Base-by-base conservation (phyloP, 352 stramenopile species). In the Phytophthora lateralis region DNA sequence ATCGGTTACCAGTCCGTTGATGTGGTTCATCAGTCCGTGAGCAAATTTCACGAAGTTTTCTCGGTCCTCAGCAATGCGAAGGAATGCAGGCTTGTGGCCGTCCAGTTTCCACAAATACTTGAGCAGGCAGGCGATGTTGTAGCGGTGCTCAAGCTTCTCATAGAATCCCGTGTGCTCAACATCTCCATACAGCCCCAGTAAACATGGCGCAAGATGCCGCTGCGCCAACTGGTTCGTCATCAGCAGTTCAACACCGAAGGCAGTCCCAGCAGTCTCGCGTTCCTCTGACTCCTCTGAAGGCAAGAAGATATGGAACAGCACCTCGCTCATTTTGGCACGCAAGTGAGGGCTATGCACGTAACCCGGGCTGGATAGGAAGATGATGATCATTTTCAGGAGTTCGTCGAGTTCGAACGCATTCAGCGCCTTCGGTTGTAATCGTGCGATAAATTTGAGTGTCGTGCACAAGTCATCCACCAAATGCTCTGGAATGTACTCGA, bases 1-100 rank as follows among this genome's bases (percentile, higher is more conserved):
- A 71, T 90, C 92, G 0, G 93, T 97, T 30, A 99, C 97, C 29
- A 99, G 73, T 32, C 90, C 83, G 68, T 99, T 99, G 59, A 98
- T 99, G 73, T 99, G 97, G 75, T 99, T 99, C 71, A 99, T 98
- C 59, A 99, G 89, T 14, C 97, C 97, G 65, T 99, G 98, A 7
- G 97, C 95, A 80, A 99, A 99, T 63, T 97, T 98, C 55, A 99
- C 92, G 63, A 99, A 99, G 37, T 78, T 94, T 12, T 89, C 75
- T 60, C 91, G 83, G 63, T 98, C 93, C 59, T 93, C 76, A 4
- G 95, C 91, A 61, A 99, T 99, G 24, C 78, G 66, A 39, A 93
- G 76, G 67, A 99, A 99, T 6, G 97, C 96, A 9, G 88, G 63
- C 60, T 98, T 97, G 76, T 99, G 97, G 21, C 94, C 93, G 14